These are phyloP conservation scores for Xylaria flabelliformis DNA, from an alignment of 495 filamentous ascomycete species.

Conservation along the genomic window DNA sequence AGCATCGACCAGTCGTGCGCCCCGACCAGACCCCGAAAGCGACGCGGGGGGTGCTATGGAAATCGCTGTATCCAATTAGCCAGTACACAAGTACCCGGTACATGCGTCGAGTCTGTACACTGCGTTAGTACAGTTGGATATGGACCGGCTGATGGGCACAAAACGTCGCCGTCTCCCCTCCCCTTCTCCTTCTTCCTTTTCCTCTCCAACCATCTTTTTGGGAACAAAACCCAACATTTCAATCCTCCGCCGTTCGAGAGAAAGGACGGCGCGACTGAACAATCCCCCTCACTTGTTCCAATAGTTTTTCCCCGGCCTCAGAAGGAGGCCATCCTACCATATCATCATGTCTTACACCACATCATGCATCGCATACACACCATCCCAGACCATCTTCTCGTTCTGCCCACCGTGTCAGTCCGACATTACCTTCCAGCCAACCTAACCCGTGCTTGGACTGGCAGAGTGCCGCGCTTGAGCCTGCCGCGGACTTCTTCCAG, in stretches of 20 bases:
- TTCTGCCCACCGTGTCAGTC: constrained; percentile 37
- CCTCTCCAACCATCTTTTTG: constrained; percentile 27
- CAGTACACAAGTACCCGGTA: background rate
- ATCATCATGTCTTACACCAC: constrained; percentile 36
- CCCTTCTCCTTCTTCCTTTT: constrained; percentile 21
- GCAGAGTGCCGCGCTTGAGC: constrained; percentile 40
- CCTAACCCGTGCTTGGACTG: constrained; percentile 36
- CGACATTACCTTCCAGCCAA: constrained; percentile 31
- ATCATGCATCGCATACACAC: constrained; percentile 21
- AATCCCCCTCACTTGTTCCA: constrained; percentile 30
- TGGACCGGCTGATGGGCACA: constrained; percentile 1
- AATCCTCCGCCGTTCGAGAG: constrained; percentile 35
- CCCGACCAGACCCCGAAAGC: background rate
- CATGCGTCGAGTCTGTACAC: background rate
- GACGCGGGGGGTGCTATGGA: background rate
- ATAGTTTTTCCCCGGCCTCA: constrained; percentile 40
- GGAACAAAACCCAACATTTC: constrained; percentile 18
- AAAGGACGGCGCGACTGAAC: constrained; percentile 34
- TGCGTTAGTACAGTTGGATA: background rate
- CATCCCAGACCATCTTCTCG: constrained; percentile 31
- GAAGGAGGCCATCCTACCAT: constrained; percentile 38
- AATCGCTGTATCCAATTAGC: constrained; percentile 1
- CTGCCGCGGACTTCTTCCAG: constrained; percentile 40
- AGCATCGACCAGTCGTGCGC: background rate
- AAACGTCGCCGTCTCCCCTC: constrained; percentile 30